Conservation (phyloP, 2,329 filamentous ascomycete genomes). For the Cylindrodendrum hubeiense region DNA sequence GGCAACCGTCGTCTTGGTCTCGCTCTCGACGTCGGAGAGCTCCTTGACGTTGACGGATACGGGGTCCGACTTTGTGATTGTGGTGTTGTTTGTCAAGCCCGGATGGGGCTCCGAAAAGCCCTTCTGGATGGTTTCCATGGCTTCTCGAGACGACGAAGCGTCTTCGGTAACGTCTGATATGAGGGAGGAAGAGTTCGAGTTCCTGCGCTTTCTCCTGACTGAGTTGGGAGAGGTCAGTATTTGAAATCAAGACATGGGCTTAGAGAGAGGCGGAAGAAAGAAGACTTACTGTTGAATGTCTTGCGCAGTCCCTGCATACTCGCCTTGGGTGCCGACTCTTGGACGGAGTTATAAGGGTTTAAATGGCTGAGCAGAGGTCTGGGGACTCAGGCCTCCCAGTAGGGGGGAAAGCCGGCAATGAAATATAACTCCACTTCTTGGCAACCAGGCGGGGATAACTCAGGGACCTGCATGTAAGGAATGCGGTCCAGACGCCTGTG, state of each 20-base stretch:
- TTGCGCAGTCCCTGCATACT: slow-evolving; percentile 22
- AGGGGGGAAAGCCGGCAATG: slow-evolving; percentile 1
- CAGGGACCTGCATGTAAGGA: background rate
- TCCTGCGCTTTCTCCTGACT: slow-evolving; percentile 23
- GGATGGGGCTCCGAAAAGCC: background rate
- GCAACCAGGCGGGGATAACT: background rate
- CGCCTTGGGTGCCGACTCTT: slow-evolving; percentile 6
- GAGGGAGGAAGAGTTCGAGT: slow-evolving; percentile 14
- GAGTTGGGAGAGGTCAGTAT: background rate
- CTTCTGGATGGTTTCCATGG: slow-evolving; percentile 15
- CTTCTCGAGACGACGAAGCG: background rate
- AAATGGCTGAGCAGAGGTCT: background rate
- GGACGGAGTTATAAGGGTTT: slow-evolving; percentile 1
- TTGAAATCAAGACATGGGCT: background rate
- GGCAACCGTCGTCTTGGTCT: slow-evolving; percentile 12
- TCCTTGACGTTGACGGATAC: slow-evolving; percentile 3
- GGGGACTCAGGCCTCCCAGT: background rate
- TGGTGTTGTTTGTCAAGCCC: background rate
- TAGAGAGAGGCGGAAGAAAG: background rate
- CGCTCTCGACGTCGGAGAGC: slow-evolving; percentile 12
- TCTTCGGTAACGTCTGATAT: slow-evolving; percentile 6
- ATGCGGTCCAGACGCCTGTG: background rate
- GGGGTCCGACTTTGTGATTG: background rate
- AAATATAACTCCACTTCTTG: slow-evolving; percentile 5
- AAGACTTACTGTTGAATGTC: slow-evolving; percentile 10